Conservation (phyloP, 2,329 filamentous ascomycete genomes). For the Aureobasidium subglaciale region DNA sequence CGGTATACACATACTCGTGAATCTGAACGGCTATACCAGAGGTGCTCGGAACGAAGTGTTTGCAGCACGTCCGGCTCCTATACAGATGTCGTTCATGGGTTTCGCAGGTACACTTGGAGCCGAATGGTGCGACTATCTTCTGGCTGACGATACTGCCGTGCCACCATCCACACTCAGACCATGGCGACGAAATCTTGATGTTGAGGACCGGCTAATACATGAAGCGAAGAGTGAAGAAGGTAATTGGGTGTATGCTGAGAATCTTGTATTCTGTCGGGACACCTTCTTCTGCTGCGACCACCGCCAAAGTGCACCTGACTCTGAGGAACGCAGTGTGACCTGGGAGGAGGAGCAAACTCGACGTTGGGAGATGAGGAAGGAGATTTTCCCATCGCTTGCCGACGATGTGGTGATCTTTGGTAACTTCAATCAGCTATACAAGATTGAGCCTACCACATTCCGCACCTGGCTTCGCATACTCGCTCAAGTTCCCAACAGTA, state of each 20-base stretch:
- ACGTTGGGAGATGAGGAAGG: constrained; percentile 87
- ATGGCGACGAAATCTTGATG: constrained; percentile 63
- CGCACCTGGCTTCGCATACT: constrained; percentile 92
- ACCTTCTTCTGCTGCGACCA: constrained; percentile 99
- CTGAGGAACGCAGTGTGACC: constrained; percentile 56
- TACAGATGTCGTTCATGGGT: constrained; percentile 99
- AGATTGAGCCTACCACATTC: constrained; percentile 98
- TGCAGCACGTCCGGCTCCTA: constrained; percentile 83
- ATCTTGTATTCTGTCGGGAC: constrained; percentile 87
- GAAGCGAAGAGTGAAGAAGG: constrained; percentile 50
- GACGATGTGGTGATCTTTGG: constrained; percentile 87
- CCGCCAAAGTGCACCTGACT: constrained; percentile 75
- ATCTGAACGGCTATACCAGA: constrained; percentile 95
- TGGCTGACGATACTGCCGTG: constrained; percentile 83
- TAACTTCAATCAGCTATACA: constrained; percentile 98
- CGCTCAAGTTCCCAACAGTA: constrained; percentile 72
- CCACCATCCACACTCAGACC: constrained; percentile 75
- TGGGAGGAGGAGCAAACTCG: constrained; percentile 80
- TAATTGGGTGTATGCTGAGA: constrained; percentile 94
- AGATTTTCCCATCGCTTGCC: constrained; percentile 74
- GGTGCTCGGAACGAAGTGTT: constrained; percentile 98
- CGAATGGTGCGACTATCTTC: constrained; percentile 97
- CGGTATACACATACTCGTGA: constrained; percentile 88
- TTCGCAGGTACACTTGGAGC: constrained; percentile 93
- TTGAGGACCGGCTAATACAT: constrained; percentile 60